Evolutionary conservation across 345 rosid species (phyloP).

Genomic region (Dimocarpus longan): DNA sequence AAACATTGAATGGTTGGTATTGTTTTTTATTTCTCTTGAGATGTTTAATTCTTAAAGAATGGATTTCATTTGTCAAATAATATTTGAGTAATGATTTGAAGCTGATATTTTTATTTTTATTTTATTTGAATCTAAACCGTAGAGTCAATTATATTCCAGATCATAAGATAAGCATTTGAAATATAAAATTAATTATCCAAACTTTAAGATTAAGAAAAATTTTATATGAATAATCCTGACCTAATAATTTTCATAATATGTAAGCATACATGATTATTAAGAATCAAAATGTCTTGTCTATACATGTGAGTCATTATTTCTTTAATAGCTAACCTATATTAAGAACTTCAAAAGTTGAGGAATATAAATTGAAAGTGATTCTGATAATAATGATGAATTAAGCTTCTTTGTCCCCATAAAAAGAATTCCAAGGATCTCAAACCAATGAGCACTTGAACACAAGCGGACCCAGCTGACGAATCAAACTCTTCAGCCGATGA

Average conservation of each 20-base stretch:
- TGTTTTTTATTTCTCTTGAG: background rate
- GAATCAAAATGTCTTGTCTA: slow-evolving; percentile 15
- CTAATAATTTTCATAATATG: too few relatives aligned
- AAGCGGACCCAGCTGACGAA: slow-evolving; percentile 10
- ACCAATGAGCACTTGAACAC: slow-evolving; percentile 18
- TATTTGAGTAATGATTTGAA: background rate
- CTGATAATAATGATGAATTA: slow-evolving; percentile 13
- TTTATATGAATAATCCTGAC: too few relatives aligned
- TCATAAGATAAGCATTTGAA: too few relatives aligned
- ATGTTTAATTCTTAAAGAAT: slow-evolving; percentile 19
- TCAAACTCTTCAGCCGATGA: slow-evolving; percentile 21
- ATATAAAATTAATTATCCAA: too few relatives aligned
- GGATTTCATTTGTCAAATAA: slow-evolving; percentile 11
- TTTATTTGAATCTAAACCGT: too few relatives aligned
- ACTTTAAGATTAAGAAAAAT: too few relatives aligned
- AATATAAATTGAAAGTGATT: slow-evolving; percentile 19
- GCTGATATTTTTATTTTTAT: too few relatives aligned
- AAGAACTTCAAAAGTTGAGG: background rate
- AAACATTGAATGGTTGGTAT: slow-evolving; percentile 5
- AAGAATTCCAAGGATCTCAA: slow-evolving; percentile 11
- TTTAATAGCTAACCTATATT: background rate
- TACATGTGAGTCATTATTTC: background rate
- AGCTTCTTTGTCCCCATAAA: slow-evolving; percentile 8
- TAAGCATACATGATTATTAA: slow-evolving; percentile 19
- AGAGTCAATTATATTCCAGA: too few relatives aligned